Conservation (phyloP, 1,284 basidiomycete genomes). For the Apiotrichum porosum region DNA sequence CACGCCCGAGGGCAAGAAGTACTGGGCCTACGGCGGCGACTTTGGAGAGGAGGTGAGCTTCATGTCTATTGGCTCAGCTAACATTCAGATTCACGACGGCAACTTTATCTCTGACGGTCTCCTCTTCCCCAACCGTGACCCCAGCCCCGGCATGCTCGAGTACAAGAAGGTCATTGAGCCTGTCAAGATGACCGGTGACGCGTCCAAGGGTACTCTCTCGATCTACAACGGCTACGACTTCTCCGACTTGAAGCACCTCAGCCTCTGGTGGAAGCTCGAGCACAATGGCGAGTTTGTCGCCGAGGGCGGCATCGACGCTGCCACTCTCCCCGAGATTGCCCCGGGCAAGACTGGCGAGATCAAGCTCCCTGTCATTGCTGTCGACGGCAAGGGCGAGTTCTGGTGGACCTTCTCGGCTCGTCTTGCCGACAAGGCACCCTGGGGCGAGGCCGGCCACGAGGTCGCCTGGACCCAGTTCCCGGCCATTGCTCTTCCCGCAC, state of each 20-base stretch:
- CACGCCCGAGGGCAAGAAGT: slow-evolving; percentile 7
- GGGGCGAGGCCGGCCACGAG: slow-evolving; percentile 17
- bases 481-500: background rate
- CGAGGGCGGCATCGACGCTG: slow-evolving; percentile 3
- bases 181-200: slow-evolving; percentile 2
- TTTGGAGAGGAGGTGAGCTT: slow-evolving; percentile 28
- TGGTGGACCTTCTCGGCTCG: slow-evolving; percentile 5
- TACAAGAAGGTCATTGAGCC: slow-evolving; percentile 20
- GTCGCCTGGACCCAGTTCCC: slow-evolving; percentile 16
- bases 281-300: background rate
- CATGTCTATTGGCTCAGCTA: background rate
- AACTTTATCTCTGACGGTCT: slow-evolving; percentile 26
- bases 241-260: slow-evolving; percentile 1
- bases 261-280: slow-evolving; percentile 11
- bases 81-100: slow-evolving; percentile 12
- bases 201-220: background rate
- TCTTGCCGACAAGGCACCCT: slow-evolving; percentile 1
- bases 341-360: background rate
- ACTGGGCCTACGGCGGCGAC: slow-evolving; percentile 25
- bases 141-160: slow-evolving; percentile 18
- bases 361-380: background rate
- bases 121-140: slow-evolving; percentile 22
- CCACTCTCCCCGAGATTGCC: background rate
- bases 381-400: background rate
- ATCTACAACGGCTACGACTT: slow-evolving; percentile 12